A percentile compares a stretch with the other conserved stretches of the same genome.
These are phyloP conservation scores for Papilionanthe hybrid DNA, from an alignment of 116 monocot genomes.

Conservation along the genomic window DNA sequence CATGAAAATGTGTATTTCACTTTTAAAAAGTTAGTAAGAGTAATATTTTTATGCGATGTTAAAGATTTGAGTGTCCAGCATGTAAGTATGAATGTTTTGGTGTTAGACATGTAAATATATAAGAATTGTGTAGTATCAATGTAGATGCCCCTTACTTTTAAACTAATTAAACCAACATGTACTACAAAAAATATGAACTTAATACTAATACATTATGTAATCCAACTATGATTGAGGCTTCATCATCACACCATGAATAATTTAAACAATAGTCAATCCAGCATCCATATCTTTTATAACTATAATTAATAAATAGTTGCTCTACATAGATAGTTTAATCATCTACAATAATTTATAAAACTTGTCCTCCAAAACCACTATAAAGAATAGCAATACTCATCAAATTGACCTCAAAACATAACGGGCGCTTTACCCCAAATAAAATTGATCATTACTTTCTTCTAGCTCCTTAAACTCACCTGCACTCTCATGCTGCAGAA, in stretches of 20 bases:
- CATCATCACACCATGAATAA: neutral
- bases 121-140: too few relatives aligned
- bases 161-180: neutral
- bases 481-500: neutral
- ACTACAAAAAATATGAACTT: neutral
- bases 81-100: too few relatives aligned
- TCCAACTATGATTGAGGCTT: neutral
- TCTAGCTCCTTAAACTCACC: neutral
- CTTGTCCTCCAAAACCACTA: neutral
- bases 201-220: neutral
- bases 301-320: neutral
- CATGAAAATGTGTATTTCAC: too few relatives aligned
- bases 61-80: too few relatives aligned
- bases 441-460: neutral
- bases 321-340: neutral
- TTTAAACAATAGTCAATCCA: neutral
- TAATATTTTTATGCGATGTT: too few relatives aligned
- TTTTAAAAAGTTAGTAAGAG: too few relatives aligned
- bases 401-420: neutral
- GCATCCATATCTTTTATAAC: neutral
- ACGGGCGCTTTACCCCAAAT: neutral
- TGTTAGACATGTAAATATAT: too few relatives aligned
- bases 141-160: too few relatives aligned
- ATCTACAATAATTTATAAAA: conserved; percentile 2
- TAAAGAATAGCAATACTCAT: neutral